Percentiles rank a stretch among this genome's conserved stretches.
Conservation (phyloP, 1,284 basidiomycete species). For the Wallemia hederae region DNA sequence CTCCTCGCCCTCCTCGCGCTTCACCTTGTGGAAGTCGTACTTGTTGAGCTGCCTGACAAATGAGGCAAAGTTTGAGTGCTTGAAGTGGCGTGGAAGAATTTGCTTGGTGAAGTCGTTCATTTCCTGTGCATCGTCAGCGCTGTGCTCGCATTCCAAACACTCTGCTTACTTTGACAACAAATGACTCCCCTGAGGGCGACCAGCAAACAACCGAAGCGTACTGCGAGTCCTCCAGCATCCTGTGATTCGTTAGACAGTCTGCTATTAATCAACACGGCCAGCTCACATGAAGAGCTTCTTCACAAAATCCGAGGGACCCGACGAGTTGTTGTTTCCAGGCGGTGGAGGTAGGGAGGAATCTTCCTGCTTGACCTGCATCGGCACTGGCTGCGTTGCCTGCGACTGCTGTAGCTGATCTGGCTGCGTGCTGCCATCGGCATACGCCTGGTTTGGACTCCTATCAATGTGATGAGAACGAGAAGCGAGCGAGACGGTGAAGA, state of each 20-base stretch:
- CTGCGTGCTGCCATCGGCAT: too few species aligned
- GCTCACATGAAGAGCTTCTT: conserved; percentile 77
- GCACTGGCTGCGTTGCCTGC: neutral
- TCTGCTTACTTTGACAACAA: conserved; percentile 47
- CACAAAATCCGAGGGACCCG: conserved; percentile 38
- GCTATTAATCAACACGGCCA: conserved; percentile 6
- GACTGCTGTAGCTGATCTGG: neutral
- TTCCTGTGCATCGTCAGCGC: conserved; percentile 23
- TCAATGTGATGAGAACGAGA: neutral
- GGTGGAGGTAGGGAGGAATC: too few species aligned
- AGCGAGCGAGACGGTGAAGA: too few species aligned
- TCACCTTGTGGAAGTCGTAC: conserved; percentile 83
- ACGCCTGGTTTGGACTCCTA: too few species aligned
- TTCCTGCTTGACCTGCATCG: too few species aligned
- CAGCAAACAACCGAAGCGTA: conserved; percentile 54
- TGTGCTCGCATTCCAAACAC: neutral
- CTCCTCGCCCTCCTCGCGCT: conserved; percentile 43
- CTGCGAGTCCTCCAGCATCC: conserved; percentile 58
- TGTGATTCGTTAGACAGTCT: conserved; percentile 12
- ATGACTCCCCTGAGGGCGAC: conserved; percentile 60
- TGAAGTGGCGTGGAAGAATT: conserved; percentile 78
- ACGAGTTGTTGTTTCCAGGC: neutral
- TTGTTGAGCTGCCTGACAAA: conserved; percentile 91
- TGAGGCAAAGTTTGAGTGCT: conserved; percentile 84
- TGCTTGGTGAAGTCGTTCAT: conserved; percentile 93